Evolutionary conservation across 257 asterid genomes (phyloP).

Genomic region (Nicotiana sylvestris): DNA sequence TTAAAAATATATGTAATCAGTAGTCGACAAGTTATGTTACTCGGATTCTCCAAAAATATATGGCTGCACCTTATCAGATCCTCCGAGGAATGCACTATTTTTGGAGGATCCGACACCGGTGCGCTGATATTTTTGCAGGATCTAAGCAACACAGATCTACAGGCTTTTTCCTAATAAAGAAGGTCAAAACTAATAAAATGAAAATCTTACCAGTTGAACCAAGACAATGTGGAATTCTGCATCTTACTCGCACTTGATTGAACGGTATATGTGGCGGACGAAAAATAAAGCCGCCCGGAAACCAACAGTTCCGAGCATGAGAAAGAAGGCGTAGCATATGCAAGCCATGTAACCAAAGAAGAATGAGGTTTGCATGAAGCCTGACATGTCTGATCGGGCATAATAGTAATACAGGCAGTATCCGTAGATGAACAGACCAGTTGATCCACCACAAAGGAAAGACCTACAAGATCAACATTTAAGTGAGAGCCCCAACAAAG

Average conservation of each 20-base stretch:
- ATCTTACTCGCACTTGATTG: constrained; percentile 30
- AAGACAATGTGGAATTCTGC: not conserved
- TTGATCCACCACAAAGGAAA: constrained; percentile 36
- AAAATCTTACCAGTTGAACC: not conserved
- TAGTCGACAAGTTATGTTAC: not conserved
- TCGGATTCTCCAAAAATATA: not conserved
- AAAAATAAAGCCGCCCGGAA: constrained; percentile 30
- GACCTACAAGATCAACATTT: constrained; percentile 8
- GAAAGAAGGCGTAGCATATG: constrained; percentile 32
- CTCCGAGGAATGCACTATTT: not conserved
- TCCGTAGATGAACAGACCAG: constrained; percentile 29
- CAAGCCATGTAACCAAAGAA: constrained; percentile 35
- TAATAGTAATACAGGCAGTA: constrained; percentile 30
- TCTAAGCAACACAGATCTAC: not conserved
- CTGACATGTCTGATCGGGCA: constrained; percentile 30
- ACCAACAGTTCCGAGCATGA: constrained; percentile 33
- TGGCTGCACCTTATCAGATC: no score
- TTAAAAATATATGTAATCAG: not conserved
- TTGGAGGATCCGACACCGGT: not conserved
- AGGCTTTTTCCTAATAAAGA: not conserved
- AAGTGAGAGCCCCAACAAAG: not conserved
- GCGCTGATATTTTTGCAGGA: not conserved
- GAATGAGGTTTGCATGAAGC: constrained; percentile 34
- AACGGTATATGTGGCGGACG: constrained; percentile 31
- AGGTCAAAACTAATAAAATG: not conserved